phyloP scores from a whole-genome alignment of 2,329 filamentous ascomycete species.

The Atkinsonella hypoxylon region DNA sequence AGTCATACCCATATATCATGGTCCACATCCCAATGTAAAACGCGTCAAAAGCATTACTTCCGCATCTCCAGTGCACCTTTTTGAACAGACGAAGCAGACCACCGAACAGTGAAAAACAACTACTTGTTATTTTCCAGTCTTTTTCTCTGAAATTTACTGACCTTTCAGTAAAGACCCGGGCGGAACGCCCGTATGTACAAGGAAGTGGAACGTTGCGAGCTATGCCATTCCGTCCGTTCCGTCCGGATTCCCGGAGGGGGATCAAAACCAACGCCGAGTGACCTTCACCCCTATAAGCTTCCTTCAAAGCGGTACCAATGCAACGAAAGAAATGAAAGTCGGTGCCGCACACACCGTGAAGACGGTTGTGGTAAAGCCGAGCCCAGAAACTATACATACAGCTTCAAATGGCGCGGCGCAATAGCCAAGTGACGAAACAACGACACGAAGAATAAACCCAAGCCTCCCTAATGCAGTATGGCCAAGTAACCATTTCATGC shows the following conservation, averaged over 20 bases:
- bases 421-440: background rate
- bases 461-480: conserved; percentile 4
- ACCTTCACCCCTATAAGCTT: conserved; percentile 13
- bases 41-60: background rate
- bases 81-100: background rate
- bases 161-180: background rate
- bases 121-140: background rate
- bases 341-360: background rate
- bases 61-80: background rate
- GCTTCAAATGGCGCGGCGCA: background rate
- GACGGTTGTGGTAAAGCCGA: background rate
- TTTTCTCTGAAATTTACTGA: background rate
- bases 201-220: background rate
- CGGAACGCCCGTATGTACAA: background rate
- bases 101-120: background rate
- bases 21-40: background rate
- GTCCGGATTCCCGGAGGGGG: background rate
- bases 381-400: background rate
- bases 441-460: background rate
- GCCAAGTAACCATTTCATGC: conserved; percentile 5
- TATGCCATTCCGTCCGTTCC: background rate
- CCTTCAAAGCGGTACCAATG: conserved; percentile 15
- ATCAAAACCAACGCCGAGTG: conserved; percentile 13
- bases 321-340: conserved; percentile 11
- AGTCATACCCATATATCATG: background rate